Evolutionary conservation across 2,329 filamentous ascomycete genomes (phyloP).

Genomic region (Sporothrix sp.): DNA sequence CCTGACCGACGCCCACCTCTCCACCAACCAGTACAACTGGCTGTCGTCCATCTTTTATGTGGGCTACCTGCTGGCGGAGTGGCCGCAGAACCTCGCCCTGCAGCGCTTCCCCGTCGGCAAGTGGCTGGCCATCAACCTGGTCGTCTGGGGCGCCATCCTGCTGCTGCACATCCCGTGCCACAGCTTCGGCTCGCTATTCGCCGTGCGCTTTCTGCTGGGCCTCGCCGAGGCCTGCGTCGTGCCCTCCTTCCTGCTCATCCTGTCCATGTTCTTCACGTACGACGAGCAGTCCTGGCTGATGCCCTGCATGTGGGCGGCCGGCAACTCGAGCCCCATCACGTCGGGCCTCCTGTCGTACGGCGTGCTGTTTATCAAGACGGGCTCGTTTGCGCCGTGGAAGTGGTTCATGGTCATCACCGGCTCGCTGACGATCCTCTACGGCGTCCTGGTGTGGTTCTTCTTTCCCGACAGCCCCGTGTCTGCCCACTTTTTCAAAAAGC

Average conservation of each 20-base stretch:
- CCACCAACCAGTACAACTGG: constrained; percentile 14
- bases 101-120: constrained; percentile 15
- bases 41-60: constrained; percentile 37
- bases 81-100: constrained; percentile 33
- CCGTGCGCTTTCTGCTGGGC: constrained; percentile 22
- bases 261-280: constrained; percentile 24
- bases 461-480: constrained; percentile 30
- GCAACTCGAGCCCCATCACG: constrained; percentile 33
- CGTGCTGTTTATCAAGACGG: constrained; percentile 23
- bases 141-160: constrained; percentile 15
- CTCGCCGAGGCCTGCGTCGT: constrained; percentile 22
- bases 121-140: constrained; percentile 14
- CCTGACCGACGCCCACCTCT: constrained; percentile 8
- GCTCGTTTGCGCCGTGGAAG: constrained; percentile 13
- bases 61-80: constrained; percentile 36
- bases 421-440: constrained; percentile 23
- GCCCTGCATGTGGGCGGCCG: constrained; percentile 54
- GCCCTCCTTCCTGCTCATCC: constrained; percentile 25
- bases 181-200: constrained; percentile 17
- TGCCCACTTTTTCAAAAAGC: constrained; percentile 25
- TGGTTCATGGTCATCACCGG: constrained; percentile 26
- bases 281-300: constrained; percentile 38
- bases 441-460: constrained; percentile 22
- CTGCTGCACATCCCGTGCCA: constrained; percentile 13
- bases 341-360: constrained; percentile 31